A percentile compares a stretch with the other conserved stretches of the same genome.
Evolutionary conservation across 1,139 yeast species (phyloP).

Genomic region (Kurtzmaniella quercitrusa): DNA sequence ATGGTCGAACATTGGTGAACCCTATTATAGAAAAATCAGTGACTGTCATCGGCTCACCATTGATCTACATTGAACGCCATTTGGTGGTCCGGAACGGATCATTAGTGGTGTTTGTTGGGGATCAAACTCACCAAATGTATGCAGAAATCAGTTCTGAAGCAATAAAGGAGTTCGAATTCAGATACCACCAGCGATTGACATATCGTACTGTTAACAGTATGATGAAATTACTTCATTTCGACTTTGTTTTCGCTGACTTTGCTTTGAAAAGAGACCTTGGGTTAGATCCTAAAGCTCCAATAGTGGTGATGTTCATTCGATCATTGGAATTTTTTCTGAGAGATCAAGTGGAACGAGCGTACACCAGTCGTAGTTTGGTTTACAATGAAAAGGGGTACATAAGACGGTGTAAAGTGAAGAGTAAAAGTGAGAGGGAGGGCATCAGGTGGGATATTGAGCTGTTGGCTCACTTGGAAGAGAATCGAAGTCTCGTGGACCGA

Average conservation of each 20-base stretch:
- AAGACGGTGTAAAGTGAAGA: neutral
- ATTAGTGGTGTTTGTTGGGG: conserved; percentile 28
- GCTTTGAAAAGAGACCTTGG: neutral
- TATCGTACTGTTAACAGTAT: conserved; percentile 22
- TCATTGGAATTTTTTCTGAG: conserved; percentile 26
- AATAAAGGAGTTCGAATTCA: conserved; percentile 25
- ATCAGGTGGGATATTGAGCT: neutral
- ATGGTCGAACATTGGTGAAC: neutral
- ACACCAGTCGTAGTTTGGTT: neutral
- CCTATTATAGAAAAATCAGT: neutral
- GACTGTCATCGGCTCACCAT: neutral
- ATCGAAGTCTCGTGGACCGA: neutral
- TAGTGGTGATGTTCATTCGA: conserved; percentile 21
- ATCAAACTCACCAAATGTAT: conserved; percentile 25
- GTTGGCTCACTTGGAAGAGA: neutral
- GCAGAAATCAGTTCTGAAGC: conserved; percentile 27
- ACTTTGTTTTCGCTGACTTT: conserved; percentile 19
- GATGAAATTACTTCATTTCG: conserved; percentile 22
- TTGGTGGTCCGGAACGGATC: conserved; percentile 13
- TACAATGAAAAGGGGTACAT: neutral
- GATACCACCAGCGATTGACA: conserved; percentile 29
- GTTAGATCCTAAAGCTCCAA: neutral
- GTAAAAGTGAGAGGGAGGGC: neutral
- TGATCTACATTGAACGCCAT: neutral
- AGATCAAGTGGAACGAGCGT: conserved; percentile 18